Conservation (phyloP, 345 rosid genomes). For the Cardiospermum halicacabum region DNA sequence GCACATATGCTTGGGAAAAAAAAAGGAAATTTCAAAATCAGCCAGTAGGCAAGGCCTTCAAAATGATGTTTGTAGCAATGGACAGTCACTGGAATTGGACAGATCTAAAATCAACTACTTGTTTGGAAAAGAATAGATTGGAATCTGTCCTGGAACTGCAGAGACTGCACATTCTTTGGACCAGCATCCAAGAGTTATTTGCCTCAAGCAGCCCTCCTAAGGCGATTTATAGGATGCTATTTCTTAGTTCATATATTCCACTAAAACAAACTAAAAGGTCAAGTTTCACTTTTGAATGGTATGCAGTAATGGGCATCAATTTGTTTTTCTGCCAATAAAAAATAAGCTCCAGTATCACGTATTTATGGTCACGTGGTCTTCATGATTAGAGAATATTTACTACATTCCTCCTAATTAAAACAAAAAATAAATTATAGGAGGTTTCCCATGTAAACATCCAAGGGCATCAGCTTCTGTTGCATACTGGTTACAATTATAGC, state of each 20-base stretch:
- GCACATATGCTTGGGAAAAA: not conserved
- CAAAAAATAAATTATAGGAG: too few relatives aligned
- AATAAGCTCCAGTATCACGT: not conserved
- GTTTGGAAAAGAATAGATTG: too few relatives aligned
- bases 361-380: not conserved
- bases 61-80: not conserved
- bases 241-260: not conserved
- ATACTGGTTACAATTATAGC: not conserved
- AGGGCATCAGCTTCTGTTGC: not conserved
- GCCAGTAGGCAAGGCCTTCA: not conserved
- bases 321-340: not conserved
- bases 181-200: too few relatives aligned
- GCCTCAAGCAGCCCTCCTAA: too few relatives aligned
- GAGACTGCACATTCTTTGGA: too few relatives aligned
- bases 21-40: not conserved
- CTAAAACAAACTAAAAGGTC: not conserved
- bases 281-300: not conserved
- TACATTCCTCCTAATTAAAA: not conserved
- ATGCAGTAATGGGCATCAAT: not conserved
- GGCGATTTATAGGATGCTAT: too few relatives aligned
- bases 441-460: not conserved
- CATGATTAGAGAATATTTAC: not conserved
- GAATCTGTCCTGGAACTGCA: too few relatives aligned
- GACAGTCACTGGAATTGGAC: too few relatives aligned
- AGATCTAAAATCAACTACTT: too few relatives aligned